These are phyloP conservation scores for Suhomyces panamericanus DNA, from an alignment of 1,139 yeast genomes.

Conservation along the genomic window DNA sequence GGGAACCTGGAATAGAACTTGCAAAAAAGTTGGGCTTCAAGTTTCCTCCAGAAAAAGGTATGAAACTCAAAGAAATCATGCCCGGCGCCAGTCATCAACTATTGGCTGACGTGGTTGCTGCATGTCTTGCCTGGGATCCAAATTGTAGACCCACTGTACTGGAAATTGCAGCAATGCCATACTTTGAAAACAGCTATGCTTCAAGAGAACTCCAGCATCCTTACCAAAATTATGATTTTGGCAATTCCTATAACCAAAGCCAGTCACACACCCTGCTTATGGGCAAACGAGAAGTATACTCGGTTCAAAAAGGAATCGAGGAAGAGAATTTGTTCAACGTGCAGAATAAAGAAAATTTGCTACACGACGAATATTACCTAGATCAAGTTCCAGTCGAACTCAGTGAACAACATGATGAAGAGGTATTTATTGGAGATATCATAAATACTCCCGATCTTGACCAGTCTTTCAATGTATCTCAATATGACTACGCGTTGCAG, in stretches of 20 bases:
- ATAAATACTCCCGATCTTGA: background rate
- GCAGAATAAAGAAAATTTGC: background rate
- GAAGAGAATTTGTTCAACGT: background rate
- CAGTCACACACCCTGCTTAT: too few relatives aligned
- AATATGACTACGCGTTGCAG: background rate
- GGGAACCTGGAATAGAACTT: constrained; percentile 60
- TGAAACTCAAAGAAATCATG: constrained; percentile 27
- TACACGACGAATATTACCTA: background rate
- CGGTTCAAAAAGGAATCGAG: background rate
- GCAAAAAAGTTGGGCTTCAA: constrained; percentile 53
- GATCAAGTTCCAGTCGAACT: background rate
- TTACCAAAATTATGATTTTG: background rate
- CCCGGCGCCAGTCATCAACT: constrained; percentile 25
- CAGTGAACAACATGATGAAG: background rate
- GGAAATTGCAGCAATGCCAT: constrained; percentile 48
- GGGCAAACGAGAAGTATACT: too few relatives aligned
- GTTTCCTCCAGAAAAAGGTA: constrained; percentile 47
- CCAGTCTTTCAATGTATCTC: background rate
- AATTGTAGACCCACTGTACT: constrained; percentile 49
- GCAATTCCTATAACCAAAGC: too few relatives aligned
- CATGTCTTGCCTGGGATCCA: constrained; percentile 70
- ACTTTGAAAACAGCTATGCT: constrained; percentile 46
- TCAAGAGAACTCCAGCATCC: background rate
- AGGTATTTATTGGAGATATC: constrained; percentile 1
- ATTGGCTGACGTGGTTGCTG: constrained; percentile 52